These are phyloP conservation scores for Lablab purpureus DNA, from an alignment of 306 rosid species.

Conservation along the genomic window DNA sequence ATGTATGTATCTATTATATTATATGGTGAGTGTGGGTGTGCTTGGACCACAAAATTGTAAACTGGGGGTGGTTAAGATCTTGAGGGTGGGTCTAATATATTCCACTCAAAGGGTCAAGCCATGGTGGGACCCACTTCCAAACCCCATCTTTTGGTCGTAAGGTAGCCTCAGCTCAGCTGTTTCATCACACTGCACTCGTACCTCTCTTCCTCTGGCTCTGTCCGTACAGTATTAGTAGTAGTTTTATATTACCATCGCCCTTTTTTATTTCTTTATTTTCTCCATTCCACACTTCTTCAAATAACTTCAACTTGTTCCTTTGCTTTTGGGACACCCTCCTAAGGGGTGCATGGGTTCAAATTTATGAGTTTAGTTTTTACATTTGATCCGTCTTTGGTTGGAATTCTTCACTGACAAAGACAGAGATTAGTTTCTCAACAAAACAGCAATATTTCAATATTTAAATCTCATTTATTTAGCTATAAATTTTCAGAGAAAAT, in stretches of 20 bases:
- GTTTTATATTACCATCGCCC: not conserved
- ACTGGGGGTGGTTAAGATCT: constrained; percentile 67
- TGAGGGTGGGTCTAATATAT: constrained; percentile 56
- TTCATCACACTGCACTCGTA: constrained; percentile 40
- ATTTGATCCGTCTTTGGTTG: not conserved
- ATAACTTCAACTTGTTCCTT: constrained; percentile 31
- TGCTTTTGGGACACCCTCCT: constrained; percentile 54
- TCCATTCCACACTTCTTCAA: constrained; percentile 18
- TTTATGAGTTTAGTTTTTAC: not conserved
- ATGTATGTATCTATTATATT: not conserved
- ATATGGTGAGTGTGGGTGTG: not conserved
- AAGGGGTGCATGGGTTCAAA: constrained; percentile 17
- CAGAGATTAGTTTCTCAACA: not conserved
- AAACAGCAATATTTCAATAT: too few species aligned
- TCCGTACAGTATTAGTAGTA: constrained; percentile 18
- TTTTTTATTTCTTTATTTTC: not conserved
- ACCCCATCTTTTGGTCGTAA: constrained; percentile 38
- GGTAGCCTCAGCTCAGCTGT: constrained; percentile 44
- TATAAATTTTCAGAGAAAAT: too few species aligned
- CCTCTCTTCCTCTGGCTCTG: constrained; percentile 16
- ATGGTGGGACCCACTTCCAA: constrained; percentile 50
- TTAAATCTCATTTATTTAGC: too few species aligned
- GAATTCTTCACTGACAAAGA: not conserved
- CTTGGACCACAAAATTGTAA: constrained; percentile 51
- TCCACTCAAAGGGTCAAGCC: constrained; percentile 41